phyloP scores from a whole-genome alignment of 2,329 filamentous ascomycete species.

The Colletotrichum sp. region DNA sequence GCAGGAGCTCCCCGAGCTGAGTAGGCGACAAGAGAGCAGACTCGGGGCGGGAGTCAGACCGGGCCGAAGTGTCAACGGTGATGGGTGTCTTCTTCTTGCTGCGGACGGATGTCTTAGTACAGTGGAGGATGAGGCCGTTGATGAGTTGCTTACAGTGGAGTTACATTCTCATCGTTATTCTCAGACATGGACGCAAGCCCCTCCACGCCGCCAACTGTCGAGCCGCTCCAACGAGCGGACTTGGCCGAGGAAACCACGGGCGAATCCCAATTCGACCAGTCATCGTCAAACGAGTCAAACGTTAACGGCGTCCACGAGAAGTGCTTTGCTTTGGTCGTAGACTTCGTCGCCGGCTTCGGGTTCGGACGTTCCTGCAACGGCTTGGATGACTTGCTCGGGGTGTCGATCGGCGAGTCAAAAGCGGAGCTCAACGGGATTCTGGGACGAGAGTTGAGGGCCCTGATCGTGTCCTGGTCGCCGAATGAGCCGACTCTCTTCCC shows the following conservation, averaged over 20 bases:
- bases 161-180: constrained; percentile 48
- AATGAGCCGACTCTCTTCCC: constrained; percentile 11
- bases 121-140: background rate
- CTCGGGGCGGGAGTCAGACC: background rate
- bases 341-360: constrained; percentile 40
- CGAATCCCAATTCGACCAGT: constrained; percentile 70
- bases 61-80: constrained; percentile 29
- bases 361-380: constrained; percentile 25
- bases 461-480: constrained; percentile 51
- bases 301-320: constrained; percentile 66
- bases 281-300: constrained; percentile 61
- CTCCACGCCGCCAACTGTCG: constrained; percentile 49
- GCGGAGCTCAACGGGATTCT: constrained; percentile 41
- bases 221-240: constrained; percentile 68
- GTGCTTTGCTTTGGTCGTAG: constrained; percentile 47
- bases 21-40: constrained; percentile 34
- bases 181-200: constrained; percentile 53
- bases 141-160: constrained; percentile 50
- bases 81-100: constrained; percentile 37
- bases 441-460: constrained; percentile 44
- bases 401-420: constrained; percentile 39
- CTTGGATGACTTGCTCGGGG: constrained; percentile 34
- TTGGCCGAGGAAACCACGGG: constrained; percentile 52
- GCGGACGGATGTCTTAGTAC: constrained; percentile 18
- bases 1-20: constrained; percentile 62